These are phyloP conservation scores for Cladosporium halotolerans DNA, from an alignment of 2,329 filamentous ascomycete genomes.

Conservation along the genomic window DNA sequence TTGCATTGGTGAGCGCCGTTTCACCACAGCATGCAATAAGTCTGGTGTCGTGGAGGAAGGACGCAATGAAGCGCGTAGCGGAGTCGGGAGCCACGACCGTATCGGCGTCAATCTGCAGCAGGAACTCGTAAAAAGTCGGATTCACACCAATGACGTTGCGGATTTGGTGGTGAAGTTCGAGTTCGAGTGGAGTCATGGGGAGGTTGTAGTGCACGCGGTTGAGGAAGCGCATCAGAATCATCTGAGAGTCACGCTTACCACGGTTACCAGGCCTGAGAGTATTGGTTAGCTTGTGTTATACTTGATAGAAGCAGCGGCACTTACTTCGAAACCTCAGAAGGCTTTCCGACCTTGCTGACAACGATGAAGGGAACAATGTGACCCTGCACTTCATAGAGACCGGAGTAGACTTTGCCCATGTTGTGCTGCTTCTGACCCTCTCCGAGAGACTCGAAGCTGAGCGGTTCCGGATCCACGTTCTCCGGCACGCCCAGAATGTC, in stretches of 20 bases:
- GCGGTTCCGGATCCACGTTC: conserved; percentile 84
- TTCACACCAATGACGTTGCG: conserved; percentile 98
- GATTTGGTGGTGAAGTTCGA: conserved; percentile 98
- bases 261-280: conserved; percentile 70
- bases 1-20: conserved; percentile 86
- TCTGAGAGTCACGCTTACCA: conserved; percentile 98
- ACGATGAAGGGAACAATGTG: conserved; percentile 98
- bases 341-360: conserved; percentile 88
- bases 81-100: conserved; percentile 88
- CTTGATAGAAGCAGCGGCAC: conserved; percentile 28
- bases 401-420: conserved; percentile 98
- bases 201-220: conserved; percentile 98
- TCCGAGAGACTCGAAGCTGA: conserved; percentile 94
- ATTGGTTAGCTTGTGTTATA: conserved; percentile 6
- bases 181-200: conserved; percentile 89
- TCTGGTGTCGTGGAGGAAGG: conserved; percentile 85
- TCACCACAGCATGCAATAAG: conserved; percentile 94
- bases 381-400: conserved; percentile 93
- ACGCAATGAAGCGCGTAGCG: conserved; percentile 82
- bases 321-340: conserved; percentile 58
- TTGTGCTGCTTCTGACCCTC: conserved; percentile 98
- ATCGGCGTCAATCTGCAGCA: conserved; percentile 95
- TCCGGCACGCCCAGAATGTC: conserved; percentile 95
- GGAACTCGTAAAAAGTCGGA: conserved; percentile 95
- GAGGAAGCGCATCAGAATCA: conserved; percentile 97